phyloP scores from a whole-genome alignment of 1,139 yeast genomes.

The Spathaspora sp. region DNA sequence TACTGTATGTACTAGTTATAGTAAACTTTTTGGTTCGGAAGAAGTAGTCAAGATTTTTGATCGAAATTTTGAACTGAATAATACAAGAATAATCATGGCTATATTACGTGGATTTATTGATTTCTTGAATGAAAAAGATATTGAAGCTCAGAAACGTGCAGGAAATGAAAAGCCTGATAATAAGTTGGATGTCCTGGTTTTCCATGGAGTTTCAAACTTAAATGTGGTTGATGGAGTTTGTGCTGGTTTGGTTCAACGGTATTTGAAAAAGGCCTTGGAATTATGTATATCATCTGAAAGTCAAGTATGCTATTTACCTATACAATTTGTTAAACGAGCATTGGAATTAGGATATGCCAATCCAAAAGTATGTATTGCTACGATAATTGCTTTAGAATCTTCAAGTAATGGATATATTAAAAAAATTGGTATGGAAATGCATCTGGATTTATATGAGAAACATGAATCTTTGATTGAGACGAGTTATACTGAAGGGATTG shows the following conservation, averaged over 20 bases:
- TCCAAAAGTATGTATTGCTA: conserved; percentile 67
- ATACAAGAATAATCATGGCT: conserved; percentile 37
- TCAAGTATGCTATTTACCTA: conserved; percentile 44
- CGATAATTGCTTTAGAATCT: conserved; percentile 68
- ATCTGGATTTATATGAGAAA: conserved; percentile 55
- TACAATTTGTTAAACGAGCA: conserved; percentile 54
- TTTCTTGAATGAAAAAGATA: conserved; percentile 52
- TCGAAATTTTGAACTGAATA: conserved; percentile 36
- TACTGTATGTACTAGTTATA: conserved; percentile 56
- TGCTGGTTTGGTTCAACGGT: conserved; percentile 68
- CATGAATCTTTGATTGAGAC: conserved; percentile 71
- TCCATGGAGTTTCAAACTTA: conserved; percentile 49
- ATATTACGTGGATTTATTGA: conserved; percentile 55
- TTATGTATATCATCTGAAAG: conserved; percentile 50
- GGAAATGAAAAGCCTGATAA: conserved; percentile 35
- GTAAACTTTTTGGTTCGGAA: conserved; percentile 58
- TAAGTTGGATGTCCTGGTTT: conserved; percentile 48
- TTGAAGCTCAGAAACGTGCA: conserved; percentile 29
- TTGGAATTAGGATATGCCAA: conserved; percentile 69
- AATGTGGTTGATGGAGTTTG: conserved; percentile 68
- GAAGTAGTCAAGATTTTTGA: conserved; percentile 56
- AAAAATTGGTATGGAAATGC: conserved; percentile 51
- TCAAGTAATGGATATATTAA: conserved; percentile 47
- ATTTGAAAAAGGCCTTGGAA: conserved; percentile 45
- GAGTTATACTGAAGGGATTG: conserved; percentile 65